Base-by-base conservation (phyloP, 345 rosid genomes). In the Aquilaria malaccensis region DNA sequence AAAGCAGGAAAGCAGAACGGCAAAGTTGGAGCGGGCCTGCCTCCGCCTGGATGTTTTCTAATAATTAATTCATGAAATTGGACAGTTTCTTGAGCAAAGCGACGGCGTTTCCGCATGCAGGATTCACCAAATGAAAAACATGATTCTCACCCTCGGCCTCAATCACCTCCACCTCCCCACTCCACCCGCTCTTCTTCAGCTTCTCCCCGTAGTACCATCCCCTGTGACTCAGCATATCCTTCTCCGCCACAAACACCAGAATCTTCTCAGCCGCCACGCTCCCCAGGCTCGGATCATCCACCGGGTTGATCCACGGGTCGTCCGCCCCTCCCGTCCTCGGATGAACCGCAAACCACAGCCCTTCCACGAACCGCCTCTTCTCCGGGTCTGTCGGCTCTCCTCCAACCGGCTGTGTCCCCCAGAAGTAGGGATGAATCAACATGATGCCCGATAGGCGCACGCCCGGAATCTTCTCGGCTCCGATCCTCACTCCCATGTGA, bases 301-400 rank as follows among this genome's bases (percentile, higher is more conserved):
- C 57, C 48, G 84, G 87, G 61, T 86, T 77, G 0, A 86, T 2
- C 68, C 41, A 65, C 10, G 83, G 90, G 47, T 86, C 87, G 47
- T 80, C 79, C 2, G 51, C 41, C 13, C 88, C 88, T 0, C 71
- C 52, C 10, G 72, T 75, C 9, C 48, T 47, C 0, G 89, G 88
- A 12, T 66, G 66, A 22, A 73, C 68, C 0, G 71, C n/a, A 15
- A 65, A 10, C 74, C 79, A 82, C 0, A 77, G 0, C 13, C 2
- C 3, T 3, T 55, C 75, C 0, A 13, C 1, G 6, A 2, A 14
- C 0, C 9, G 33, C 47, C 76, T 58, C 9, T 4, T 10, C 2
- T 7, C 45, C 2, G 31, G 11, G 3, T 68, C 67, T 3, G 11
- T 52, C 10, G 13, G 2, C 65, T 74, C 77, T 9, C 12, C 15